Evolutionary conservation across 441 rosid genomes (phyloP), one percentile per base, ranked within the genome.

Genomic region (Pelargonium citronellum): DNA sequence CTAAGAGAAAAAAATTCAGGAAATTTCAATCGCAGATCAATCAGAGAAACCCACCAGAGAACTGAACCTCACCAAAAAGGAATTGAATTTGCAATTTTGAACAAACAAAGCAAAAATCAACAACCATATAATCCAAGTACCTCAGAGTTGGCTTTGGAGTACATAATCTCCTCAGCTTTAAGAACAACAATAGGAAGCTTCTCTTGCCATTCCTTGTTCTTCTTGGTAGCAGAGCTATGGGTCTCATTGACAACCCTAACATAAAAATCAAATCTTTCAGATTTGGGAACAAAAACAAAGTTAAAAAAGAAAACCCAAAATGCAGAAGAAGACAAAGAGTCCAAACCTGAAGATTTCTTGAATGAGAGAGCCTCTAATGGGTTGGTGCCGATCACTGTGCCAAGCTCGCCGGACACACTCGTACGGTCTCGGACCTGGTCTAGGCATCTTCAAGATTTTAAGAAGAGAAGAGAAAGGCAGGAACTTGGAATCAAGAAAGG

Each of bases 111-210:
- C 43, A 39, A 39, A 39, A 39, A 39, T 39, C 10, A 39, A 39
- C 43, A 6, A 39, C 43, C 43, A 39, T 39, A 39, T 39, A 39
- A 39, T 7, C 43, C 10, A 44, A 34, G 13, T 71, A 86, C 89
- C 89, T 86, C 90, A 22, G 90, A 86, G 70, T 81, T 86, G 83
- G 88, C 90, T 70, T 86, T 86, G 67, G 87, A 86, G 69, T 86
- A 86, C 81, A 86, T 75, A 75, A 86, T 86, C 81, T 86, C 88
- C 71, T 86, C 90, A 41, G 85, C 81, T 80, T 76, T 83, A 70
- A 84, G 78, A 82, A 84, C 87, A 71, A 86, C 90, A 46, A 84
- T 74, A 65, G 90, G 90, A 53, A 86, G 87, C 78, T 86, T 86
- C 80, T 86, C 83, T 67, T 83, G 85, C 90, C 90, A 86, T 78